Conservation (phyloP, 2,329 filamentous ascomycete species). For the Ascochyta lentis region DNA sequence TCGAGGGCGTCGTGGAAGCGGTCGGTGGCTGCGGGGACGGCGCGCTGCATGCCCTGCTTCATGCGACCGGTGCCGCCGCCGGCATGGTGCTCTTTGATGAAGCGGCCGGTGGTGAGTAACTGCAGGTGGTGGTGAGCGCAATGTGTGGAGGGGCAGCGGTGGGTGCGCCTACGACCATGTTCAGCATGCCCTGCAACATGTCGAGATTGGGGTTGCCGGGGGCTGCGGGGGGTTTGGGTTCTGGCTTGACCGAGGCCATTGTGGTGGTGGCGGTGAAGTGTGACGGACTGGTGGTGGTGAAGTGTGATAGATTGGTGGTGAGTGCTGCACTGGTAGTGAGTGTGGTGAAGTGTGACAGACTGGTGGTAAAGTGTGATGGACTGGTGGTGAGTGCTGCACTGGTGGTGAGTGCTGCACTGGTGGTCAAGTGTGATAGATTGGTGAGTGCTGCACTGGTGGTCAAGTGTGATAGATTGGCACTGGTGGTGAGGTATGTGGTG, state of each 20-base stretch:
- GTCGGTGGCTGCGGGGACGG: slow-evolving; percentile 50
- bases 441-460: too few relatives aligned
- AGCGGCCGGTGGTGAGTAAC: slow-evolving; percentile 55
- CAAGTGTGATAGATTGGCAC: too few relatives aligned
- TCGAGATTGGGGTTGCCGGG: slow-evolving; percentile 46
- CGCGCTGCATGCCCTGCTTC: slow-evolving; percentile 45
- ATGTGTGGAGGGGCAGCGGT: neutral
- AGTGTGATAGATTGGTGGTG: neutral
- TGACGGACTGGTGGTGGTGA: neutral
- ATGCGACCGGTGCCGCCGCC: slow-evolving; percentile 39
- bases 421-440: too few relatives aligned
- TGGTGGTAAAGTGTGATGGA: too few relatives aligned
- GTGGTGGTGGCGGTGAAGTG: neutral
- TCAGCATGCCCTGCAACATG: slow-evolving; percentile 56
- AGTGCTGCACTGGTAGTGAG: too few relatives aligned
- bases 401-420: too few relatives aligned
- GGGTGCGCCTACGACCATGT: slow-evolving; percentile 52
- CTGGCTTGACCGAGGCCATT: slow-evolving; percentile 26
- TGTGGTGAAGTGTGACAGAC: too few relatives aligned
- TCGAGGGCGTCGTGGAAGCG: slow-evolving; percentile 61
- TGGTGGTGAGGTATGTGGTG: too few relatives aligned
- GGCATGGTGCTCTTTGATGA: slow-evolving; percentile 52
- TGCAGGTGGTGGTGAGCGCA: slow-evolving; percentile 22
- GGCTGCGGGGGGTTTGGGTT: slow-evolving; percentile 8
- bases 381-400: too few relatives aligned